Evolutionary conservation across 169 alveolate species (phyloP).

Genomic region (Plasmodium gaboni): DNA sequence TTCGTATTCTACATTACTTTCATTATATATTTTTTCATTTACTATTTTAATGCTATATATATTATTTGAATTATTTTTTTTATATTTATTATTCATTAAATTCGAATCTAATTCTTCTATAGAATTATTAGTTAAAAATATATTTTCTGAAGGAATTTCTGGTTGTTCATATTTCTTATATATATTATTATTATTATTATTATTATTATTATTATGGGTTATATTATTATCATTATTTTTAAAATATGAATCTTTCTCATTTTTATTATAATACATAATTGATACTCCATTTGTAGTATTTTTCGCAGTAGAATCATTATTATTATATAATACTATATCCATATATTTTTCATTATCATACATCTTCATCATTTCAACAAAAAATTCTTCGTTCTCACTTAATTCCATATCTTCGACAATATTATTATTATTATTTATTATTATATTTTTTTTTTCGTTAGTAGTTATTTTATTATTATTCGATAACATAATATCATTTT

Average conservation of each 20-base stretch:
- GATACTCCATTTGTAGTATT: background rate
- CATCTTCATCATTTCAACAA: conserved; percentile 8
- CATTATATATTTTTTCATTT: background rate
- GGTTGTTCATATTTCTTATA: conserved; percentile 3
- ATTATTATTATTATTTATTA: background rate
- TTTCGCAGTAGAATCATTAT: background rate
- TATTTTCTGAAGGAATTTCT: conserved; percentile 22
- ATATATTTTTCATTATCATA: conserved; percentile 17
- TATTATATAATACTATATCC: background rate
- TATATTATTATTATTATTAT: background rate
- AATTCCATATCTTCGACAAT: conserved; percentile 16
- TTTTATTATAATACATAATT: background rate
- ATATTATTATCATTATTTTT: background rate
- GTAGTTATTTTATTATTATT: too few species aligned
- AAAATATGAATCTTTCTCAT: background rate
- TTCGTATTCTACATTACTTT: background rate
- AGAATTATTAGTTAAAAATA: conserved; percentile 36
- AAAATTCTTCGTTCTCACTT: conserved; percentile 75
- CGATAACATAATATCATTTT: too few species aligned
- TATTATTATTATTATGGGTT: conserved; percentile 3
- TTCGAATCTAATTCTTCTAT: conserved; percentile 71
- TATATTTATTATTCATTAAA: conserved; percentile 49
- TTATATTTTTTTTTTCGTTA: too few species aligned
- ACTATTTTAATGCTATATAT: background rate
- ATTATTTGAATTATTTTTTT: conserved; percentile 1